Conservation (phyloP, 73 alveolate genomes). For the Blepharisma japonicum region DNA sequence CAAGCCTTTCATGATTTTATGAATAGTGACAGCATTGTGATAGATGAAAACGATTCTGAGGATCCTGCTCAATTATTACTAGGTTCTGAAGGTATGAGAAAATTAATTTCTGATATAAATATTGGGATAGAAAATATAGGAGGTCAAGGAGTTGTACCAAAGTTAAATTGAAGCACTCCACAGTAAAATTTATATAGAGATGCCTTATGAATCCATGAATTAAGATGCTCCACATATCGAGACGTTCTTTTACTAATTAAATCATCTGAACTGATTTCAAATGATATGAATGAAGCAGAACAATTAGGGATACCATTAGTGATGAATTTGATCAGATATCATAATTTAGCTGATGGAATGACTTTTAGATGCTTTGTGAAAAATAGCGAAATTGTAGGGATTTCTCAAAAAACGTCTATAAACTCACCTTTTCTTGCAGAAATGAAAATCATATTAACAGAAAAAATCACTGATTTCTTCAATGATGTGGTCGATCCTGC, state of each 20-base stretch:
- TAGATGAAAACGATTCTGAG: neutral
- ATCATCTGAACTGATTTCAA: neutral
- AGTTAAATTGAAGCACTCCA: neutral
- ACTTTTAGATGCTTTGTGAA: conserved; percentile 23
- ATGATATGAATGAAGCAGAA: neutral
- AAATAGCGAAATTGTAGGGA: neutral
- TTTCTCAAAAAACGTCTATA: conserved; percentile 1
- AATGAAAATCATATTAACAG: neutral
- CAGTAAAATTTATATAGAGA: conserved; percentile 11
- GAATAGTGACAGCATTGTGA: neutral
- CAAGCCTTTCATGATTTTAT: neutral
- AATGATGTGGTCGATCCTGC: neutral
- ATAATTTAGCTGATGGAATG: neutral
- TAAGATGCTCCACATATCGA: neutral
- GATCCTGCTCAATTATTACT: neutral
- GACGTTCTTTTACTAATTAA: conserved; percentile 6
- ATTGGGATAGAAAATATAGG: neutral
- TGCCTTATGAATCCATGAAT: conserved; percentile 7
- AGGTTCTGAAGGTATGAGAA: neutral
- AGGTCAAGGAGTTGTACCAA: neutral
- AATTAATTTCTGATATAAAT: neutral
- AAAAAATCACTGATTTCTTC: neutral
- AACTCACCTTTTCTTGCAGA: neutral
- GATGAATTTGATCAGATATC: neutral
- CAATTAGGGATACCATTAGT: neutral